A percentile compares a stretch with the other conserved stretches of the same genome.
Evolutionary conservation across 176 grass and related monocot genomes (phyloP).

Genomic region (Themeda triandra): DNA sequence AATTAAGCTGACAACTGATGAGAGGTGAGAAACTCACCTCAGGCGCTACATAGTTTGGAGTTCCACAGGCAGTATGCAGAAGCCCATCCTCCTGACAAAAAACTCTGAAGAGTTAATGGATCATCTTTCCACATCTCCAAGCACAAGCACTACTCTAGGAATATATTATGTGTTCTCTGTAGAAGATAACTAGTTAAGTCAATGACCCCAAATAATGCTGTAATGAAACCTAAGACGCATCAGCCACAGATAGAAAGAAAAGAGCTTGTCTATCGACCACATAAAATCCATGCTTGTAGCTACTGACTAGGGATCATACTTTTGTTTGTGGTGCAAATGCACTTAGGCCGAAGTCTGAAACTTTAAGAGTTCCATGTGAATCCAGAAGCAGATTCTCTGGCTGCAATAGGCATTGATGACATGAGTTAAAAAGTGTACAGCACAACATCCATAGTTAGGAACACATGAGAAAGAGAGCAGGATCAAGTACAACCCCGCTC

Average conservation of each 20-base stretch:
- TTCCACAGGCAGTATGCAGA: slow-evolving; percentile 95
- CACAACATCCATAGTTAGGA: background rate
- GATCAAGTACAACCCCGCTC: too few relatives aligned
- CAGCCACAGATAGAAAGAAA: background rate
- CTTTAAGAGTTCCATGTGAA: slow-evolving; percentile 79
- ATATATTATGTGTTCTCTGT: background rate
- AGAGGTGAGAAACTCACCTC: slow-evolving; percentile 51
- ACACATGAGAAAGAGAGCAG: background rate
- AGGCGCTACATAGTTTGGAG: slow-evolving; percentile 96
- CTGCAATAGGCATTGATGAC: slow-evolving; percentile 43
- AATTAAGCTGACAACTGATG: background rate
- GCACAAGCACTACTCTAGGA: background rate
- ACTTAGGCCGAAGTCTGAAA: slow-evolving; percentile 94
- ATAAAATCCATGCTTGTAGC: background rate
- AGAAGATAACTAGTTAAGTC: background rate
- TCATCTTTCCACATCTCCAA: background rate
- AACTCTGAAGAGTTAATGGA: background rate
- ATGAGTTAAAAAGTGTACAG: slow-evolving; percentile 3
- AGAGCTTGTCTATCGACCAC: background rate
- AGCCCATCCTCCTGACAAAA: slow-evolving; percentile 64
- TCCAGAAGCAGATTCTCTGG: slow-evolving; percentile 97
- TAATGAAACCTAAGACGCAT: background rate
- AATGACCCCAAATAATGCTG: background rate
- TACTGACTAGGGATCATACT: slow-evolving; percentile 45
- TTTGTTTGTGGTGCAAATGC: slow-evolving; percentile 71